Evolutionary conservation across 2,329 filamentous ascomycete genomes (phyloP), one percentile per base, ranked within the genome.

Genomic region (Pseudopithomyces chartarum): DNA sequence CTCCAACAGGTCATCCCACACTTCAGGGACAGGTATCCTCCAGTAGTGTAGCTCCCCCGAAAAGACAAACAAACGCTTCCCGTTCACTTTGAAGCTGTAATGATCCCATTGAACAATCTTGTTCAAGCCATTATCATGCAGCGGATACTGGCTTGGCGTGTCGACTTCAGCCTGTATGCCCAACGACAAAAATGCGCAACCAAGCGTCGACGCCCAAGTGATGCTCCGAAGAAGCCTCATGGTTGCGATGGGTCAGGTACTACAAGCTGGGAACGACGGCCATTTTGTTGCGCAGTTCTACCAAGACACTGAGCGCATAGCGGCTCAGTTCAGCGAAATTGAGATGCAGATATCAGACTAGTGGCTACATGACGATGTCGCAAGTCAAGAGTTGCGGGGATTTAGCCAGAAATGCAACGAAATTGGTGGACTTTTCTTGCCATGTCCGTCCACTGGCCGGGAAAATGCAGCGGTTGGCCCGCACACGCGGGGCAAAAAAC

Each of bases 41-140:
- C 77, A 82, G 65, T 84, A 84, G 60, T 85, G 82, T 20, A 85
- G 79, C 63, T 85, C 82, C 38, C 82, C 82, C 13, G 79, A 79
- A 64, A 81, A 84, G 42, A 85, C 72, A 60, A 82, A 84, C 5
- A 84, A 66, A 19, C 82, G 73, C 61, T 84, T 76, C 26, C 79
- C 80, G 50, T 84, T 79, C 52, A 84, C 68, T 29, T 80, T 77
- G 63, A 84, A 80, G 66, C 81, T 84, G 67, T 82, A 82, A 54
- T 82, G 78, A 58, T 84, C 82, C 82, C 82, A 84, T 68, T 82
- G 74, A 1, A 84, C 81, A 22, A 79, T 72, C 4, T 78, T 64
- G 55, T 77, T 83, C 48, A 81, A 61, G 5, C 79, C 79, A 57
- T 83, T 77, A 65, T 81, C 76, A 53, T 82, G 79, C 11, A 82